Conservation (phyloP, 2,329 filamentous ascomycete species). For the Ascochyta lentis region DNA sequence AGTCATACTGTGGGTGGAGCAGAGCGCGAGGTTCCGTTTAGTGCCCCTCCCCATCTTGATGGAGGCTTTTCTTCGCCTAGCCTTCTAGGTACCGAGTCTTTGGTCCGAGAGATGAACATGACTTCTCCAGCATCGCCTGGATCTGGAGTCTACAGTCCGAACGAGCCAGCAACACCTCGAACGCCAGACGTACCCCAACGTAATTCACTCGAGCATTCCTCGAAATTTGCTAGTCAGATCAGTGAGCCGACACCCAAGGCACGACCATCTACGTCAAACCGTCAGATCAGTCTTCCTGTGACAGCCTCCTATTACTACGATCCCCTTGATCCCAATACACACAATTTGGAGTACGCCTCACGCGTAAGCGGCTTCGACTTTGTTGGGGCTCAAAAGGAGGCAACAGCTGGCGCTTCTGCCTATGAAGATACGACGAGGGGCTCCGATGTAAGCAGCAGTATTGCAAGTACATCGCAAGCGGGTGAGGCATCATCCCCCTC, state of each 20-base stretch:
- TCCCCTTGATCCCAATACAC: slow-evolving; percentile 52
- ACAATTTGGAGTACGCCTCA: slow-evolving; percentile 55
- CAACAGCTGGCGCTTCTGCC: slow-evolving; percentile 25
- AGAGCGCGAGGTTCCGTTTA: slow-evolving; percentile 23
- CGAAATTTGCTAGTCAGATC: slow-evolving; percentile 36
- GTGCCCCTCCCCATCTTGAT: slow-evolving; percentile 29
- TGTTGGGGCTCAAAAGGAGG: slow-evolving; percentile 27
- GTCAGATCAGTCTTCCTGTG: slow-evolving; percentile 54
- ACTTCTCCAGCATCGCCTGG: slow-evolving; percentile 51
- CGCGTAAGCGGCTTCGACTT: slow-evolving; percentile 56
- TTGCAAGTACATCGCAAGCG: slow-evolving; percentile 22
- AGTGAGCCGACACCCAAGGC: slow-evolving; percentile 49
- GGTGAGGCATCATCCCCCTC: slow-evolving; percentile 26
- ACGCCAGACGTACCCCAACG: slow-evolving; percentile 47
- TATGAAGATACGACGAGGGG: slow-evolving; percentile 40
- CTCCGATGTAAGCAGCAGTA: slow-evolving; percentile 30
- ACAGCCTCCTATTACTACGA: slow-evolving; percentile 55
- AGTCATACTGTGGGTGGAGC: slow-evolving; percentile 22
- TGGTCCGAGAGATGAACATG: slow-evolving; percentile 59
- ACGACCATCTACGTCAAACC: slow-evolving; percentile 45
- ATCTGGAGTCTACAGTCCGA: slow-evolving; percentile 44
- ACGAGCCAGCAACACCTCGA: slow-evolving; percentile 49
- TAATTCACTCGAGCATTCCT: slow-evolving; percentile 37
- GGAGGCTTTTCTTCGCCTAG: slow-evolving; percentile 47
- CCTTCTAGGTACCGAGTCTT: slow-evolving; percentile 56